These are phyloP conservation scores for Candida berthetii DNA, from an alignment of 805 yeast species.

Conservation along the genomic window DNA sequence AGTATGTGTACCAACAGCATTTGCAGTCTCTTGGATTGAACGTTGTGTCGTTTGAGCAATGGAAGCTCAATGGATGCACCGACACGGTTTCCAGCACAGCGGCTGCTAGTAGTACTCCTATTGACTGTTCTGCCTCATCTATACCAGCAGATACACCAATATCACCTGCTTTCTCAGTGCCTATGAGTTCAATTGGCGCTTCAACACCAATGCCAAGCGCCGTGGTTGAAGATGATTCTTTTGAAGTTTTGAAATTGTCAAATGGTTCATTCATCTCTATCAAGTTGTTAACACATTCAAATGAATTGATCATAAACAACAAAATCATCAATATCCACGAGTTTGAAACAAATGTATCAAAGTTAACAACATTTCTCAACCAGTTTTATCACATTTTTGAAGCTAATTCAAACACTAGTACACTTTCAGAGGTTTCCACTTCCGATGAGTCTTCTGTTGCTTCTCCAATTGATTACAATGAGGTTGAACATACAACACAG, in stretches of 20 bases:
- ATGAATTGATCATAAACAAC: not conserved
- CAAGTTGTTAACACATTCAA: not conserved
- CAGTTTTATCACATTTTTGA: not conserved
- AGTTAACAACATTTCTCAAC: not conserved
- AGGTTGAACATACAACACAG: not conserved
- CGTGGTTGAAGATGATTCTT: not conserved
- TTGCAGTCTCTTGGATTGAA: slow-evolving; percentile 7
- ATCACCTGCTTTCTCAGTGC: too few relatives aligned
- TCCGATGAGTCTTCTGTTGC: not conserved
- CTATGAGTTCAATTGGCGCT: too few relatives aligned
- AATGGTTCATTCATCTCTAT: slow-evolving; percentile 10
- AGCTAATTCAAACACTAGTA: not conserved
- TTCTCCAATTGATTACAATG: not conserved
- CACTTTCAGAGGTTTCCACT: not conserved
- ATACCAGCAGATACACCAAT: not conserved
- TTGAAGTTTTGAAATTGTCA: slow-evolving; percentile 8
- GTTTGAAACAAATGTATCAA: slow-evolving; percentile 6
- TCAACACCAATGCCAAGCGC: too few relatives aligned
- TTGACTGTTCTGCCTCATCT: not conserved
- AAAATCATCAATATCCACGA: slow-evolving; percentile 7
- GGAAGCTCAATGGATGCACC: slow-evolving; percentile 5
- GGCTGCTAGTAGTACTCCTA: not conserved
- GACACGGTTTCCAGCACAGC: not conserved
- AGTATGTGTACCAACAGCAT: slow-evolving; percentile 7
- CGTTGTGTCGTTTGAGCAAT: slow-evolving; percentile 11